Evolutionary conservation across 148 eudicot genomes (phyloP), one percentile per base, ranked within the genome.

Genomic region (Mesembryanthemum crystallinum): DNA sequence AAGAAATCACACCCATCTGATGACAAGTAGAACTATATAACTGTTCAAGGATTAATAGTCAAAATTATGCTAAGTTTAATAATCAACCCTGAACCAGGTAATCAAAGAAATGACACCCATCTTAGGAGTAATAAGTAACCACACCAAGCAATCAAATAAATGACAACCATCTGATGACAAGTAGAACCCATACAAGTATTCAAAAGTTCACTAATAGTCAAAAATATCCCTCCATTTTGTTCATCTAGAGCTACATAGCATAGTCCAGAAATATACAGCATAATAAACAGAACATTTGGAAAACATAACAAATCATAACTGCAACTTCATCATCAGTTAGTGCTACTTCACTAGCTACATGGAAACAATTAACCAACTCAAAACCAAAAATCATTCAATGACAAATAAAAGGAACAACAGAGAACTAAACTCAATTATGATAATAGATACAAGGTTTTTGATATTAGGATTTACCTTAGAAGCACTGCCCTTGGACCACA

Each of bases 401-500:
- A 65, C 69, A 33, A 35, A 35, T n/a, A n/a, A 39, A 35, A 33
- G 7, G 25, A 39, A 45, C 13, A 39, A 66, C 24, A 37, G 15
- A 18, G 59, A 60, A 27, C 51, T n/a, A 25, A 7, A 18, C 2
- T 35, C 18, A 65, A 17, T 10, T 49, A 75, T 5, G 54, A 21
- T 55, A 39, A 35, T 43, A 8, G 14, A 13, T 45, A 8, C 49
- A 45, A 45, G 1, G 5, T 45, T 45, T 45, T 45, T 7, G 4
- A 37, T 17, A 5, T 55, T 6, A 5, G 7, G 27, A 24, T 49
- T 69, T 51, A 95, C 99, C 98, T 95, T 95, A 33, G 98, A 92
- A 81, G 98, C 87, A 80, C 86, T 88, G 21, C 92, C 89, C 54
- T 91, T 95, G 58, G 97, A 77, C 98, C 99, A 95, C 64, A 95